Evolutionary conservation across 441 rosid genomes (phyloP).

Genomic region (Euphorbia corollata): DNA sequence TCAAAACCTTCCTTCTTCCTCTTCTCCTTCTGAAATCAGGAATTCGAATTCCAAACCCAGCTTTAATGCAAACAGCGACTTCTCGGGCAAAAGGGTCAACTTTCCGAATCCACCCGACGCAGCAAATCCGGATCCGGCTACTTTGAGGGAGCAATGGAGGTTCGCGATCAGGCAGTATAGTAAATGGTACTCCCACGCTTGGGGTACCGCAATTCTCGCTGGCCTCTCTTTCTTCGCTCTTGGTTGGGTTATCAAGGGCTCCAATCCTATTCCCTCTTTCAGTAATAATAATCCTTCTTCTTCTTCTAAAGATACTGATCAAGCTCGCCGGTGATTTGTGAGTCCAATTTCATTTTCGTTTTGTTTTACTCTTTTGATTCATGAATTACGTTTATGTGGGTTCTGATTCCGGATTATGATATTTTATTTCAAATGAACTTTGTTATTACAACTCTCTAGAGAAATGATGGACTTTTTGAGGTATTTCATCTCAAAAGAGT

Average conservation of each 20-base stretch:
- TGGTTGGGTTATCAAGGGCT: constrained; percentile 88
- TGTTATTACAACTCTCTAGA: too few relatives aligned
- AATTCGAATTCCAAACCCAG: not conserved
- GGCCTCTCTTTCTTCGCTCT: constrained; percentile 78
- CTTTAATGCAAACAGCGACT: constrained; percentile 5
- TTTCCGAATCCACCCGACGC: constrained; percentile 60
- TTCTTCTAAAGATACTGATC: constrained; percentile 14
- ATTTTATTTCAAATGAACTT: too few relatives aligned
- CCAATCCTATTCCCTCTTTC: constrained; percentile 75
- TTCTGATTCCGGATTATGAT: not conserved
- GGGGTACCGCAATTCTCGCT: constrained; percentile 91
- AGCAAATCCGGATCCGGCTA: constrained; percentile 57
- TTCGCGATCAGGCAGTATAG: constrained; percentile 71
- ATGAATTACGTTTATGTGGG: not conserved
- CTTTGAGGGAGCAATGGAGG: constrained; percentile 84
- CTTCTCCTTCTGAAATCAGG: constrained; percentile 24
- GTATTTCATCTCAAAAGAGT: too few relatives aligned
- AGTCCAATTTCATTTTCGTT: not conserved
- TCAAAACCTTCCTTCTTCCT: constrained; percentile 5
- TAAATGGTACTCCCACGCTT: constrained; percentile 76
- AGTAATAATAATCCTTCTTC: constrained; percentile 24
- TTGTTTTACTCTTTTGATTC: constrained; percentile 4
- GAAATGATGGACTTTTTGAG: too few relatives aligned
- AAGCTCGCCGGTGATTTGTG: constrained; percentile 12
- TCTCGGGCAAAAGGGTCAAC: constrained; percentile 28